Conservation (phyloP, 2,329 filamentous ascomycete genomes). For the Nemania abortiva region DNA sequence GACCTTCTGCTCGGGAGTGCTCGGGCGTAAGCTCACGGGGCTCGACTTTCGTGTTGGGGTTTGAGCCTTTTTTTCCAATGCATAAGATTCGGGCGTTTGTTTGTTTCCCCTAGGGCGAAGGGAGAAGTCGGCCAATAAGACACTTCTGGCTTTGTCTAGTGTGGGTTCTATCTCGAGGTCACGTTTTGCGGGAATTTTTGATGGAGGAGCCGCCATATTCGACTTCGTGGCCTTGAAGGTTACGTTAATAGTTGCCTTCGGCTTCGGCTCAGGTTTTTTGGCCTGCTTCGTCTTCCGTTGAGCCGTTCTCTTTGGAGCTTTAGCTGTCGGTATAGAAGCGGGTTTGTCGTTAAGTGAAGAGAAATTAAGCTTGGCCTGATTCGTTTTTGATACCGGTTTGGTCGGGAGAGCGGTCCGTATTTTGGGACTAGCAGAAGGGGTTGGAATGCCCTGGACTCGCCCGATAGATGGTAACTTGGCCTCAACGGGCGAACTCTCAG, state of each 20-base stretch:
- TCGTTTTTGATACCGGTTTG: constrained; percentile 58
- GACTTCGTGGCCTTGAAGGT: constrained; percentile 50
- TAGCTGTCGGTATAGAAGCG: constrained; percentile 47
- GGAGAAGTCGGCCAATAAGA: constrained; percentile 48
- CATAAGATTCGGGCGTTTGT: constrained; percentile 25
- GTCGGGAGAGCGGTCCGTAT: constrained; percentile 56
- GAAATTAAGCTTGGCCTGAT: constrained; percentile 66
- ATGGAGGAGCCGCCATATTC: constrained; percentile 25
- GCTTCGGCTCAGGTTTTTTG: constrained; percentile 59
- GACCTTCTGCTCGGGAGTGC: constrained; percentile 45
- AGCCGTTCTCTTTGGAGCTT: constrained; percentile 51
- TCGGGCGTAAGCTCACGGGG: constrained; percentile 37
- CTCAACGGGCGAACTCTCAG: constrained; percentile 45
- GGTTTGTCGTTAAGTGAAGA: constrained; percentile 45
- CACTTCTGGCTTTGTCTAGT: constrained; percentile 27
- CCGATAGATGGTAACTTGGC: constrained; percentile 57
- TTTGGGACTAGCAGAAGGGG: constrained; percentile 68
- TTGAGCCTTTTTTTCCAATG: constrained; percentile 34
- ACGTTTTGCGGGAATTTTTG: constrained; percentile 49
- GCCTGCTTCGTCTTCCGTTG: constrained; percentile 55
- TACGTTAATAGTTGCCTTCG: constrained; percentile 48
- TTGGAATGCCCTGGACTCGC: constrained; percentile 65
- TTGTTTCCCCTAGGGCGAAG: constrained; percentile 46
- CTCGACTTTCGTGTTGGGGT: constrained; percentile 30
- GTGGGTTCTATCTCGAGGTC: constrained; percentile 39